Base-by-base conservation (phyloP, 257 asterid species). In the Jasminum sambac region DNA sequence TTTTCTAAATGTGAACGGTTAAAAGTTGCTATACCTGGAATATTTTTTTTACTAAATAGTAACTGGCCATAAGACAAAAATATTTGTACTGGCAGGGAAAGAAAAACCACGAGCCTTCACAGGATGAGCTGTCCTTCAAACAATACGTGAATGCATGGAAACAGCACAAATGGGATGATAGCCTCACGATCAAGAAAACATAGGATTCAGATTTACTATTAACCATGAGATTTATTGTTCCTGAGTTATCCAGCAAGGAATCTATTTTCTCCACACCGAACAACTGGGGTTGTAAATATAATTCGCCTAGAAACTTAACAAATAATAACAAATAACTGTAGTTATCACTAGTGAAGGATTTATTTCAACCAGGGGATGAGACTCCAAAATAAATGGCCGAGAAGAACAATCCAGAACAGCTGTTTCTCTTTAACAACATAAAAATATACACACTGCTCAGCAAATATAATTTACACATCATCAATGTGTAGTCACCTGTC, bases 341-440 rank as follows among this genome's bases (percentile, higher is more conserved):
- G 64, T 52, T 41, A 41, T 30, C 14, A 42, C 68, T 17, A 66
- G 46, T 39, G 13, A 66, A 62, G 66, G 39, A 58, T 48, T 72
- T 63, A 8, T 40, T 34, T 48, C 59, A 26, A 70, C 11, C 66
- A 38, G 63, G 64, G 52, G 75, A 75, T 6, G 46, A 61, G 74
- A 68, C 24, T 41, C 61, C 21, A 6, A 64, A 58, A 17, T 11
- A 61, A 23, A 38, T 59, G 64, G 79, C 70, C 37, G 39, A 38
- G 60, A 42, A 62, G 50, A 46, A 46, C 19, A 64, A 55, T 57
- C 39, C 25, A 52, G 66, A 38, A 39, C 60, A 37, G 38, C 13
- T 46, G 55, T 36, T 52, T 67, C 23, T 58, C 43, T 36, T 44
- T 57, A 64, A 41, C 69, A 68, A 21, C 60, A 68, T 68, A 37